Conservation (phyloP, 202 grass and related monocot species). For the Saccharum hybrid region DNA sequence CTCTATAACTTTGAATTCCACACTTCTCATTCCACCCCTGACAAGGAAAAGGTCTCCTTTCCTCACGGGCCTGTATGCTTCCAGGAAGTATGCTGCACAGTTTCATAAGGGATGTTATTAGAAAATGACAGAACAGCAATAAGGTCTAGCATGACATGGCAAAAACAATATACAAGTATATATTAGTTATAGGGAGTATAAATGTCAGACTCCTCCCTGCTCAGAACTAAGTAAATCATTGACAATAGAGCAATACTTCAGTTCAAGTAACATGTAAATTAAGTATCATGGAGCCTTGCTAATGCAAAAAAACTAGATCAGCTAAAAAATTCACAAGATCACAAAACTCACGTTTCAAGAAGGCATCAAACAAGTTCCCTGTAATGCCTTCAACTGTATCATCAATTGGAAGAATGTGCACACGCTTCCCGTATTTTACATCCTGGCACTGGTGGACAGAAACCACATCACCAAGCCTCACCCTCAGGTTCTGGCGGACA, state of each 20-base stretch:
- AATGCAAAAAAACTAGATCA: neutral
- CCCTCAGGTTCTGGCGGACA: conserved; percentile 74
- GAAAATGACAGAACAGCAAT: neutral
- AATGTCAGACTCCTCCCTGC: neutral
- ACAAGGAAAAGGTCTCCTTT: conserved; percentile 95
- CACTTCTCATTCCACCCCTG: conserved; percentile 95
- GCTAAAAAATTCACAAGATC: neutral
- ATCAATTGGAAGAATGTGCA: conserved; percentile 79
- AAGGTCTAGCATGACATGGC: neutral
- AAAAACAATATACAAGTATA: neutral
- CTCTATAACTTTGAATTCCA: conserved; percentile 95
- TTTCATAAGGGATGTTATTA: conserved; percentile 16
- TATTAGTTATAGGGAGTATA: neutral
- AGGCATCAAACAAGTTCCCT: conserved; percentile 82
- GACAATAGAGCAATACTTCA: neutral
- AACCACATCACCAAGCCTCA: conserved; percentile 75
- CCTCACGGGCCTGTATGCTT: conserved; percentile 83
- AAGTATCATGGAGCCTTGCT: neutral
- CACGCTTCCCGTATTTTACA: conserved; percentile 84
- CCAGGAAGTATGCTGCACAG: conserved; percentile 87
- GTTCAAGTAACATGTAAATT: neutral
- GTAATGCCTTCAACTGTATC: conserved; percentile 80
- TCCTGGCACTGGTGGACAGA: conserved; percentile 90
- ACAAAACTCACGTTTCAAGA: conserved; percentile 73
- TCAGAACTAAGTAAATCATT: neutral